Evolutionary conservation across 352 stramenopile species (phyloP).

Genomic region (Phytophthora sp.): DNA sequence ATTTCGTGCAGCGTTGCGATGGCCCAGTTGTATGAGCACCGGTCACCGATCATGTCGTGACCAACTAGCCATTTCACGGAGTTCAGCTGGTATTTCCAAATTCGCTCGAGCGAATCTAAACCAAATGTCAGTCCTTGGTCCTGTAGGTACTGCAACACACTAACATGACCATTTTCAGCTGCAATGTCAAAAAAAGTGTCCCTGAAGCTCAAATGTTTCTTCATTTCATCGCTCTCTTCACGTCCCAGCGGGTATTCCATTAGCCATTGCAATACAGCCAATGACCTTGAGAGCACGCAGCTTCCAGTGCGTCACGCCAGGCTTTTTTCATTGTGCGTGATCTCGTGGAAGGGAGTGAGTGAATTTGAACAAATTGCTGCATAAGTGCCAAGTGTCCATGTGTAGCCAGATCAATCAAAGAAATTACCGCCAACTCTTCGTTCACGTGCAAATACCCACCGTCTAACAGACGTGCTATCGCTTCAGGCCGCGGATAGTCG

Average conservation of each 20-base stretch:
- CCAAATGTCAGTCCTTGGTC: not conserved
- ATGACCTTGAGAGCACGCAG: not conserved
- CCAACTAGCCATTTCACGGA: not conserved
- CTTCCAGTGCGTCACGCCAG: not conserved
- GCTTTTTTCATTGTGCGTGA: not conserved
- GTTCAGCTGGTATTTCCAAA: not conserved
- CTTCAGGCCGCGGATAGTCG: not conserved
- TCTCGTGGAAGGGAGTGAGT: not conserved
- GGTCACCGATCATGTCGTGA: not conserved
- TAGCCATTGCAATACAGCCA: not conserved
- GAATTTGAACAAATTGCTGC: not conserved
- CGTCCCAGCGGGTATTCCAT: not conserved
- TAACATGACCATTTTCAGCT: not conserved
- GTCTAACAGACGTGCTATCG: slow-evolving; percentile 6
- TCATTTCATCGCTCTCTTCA: not conserved
- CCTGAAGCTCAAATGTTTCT: not conserved
- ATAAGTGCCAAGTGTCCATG: not conserved
- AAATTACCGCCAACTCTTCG: not conserved
- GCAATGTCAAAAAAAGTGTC: not conserved
- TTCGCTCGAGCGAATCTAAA: not conserved
- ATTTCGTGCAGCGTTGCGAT: not conserved
- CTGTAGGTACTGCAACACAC: slow-evolving; percentile 4
- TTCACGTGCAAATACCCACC: slow-evolving; percentile 5
- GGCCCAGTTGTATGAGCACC: not conserved
- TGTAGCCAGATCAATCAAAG: not conserved